phyloP scores from a whole-genome alignment of 371 early-diverging fungal species.

The Mucor mucedo region DNA sequence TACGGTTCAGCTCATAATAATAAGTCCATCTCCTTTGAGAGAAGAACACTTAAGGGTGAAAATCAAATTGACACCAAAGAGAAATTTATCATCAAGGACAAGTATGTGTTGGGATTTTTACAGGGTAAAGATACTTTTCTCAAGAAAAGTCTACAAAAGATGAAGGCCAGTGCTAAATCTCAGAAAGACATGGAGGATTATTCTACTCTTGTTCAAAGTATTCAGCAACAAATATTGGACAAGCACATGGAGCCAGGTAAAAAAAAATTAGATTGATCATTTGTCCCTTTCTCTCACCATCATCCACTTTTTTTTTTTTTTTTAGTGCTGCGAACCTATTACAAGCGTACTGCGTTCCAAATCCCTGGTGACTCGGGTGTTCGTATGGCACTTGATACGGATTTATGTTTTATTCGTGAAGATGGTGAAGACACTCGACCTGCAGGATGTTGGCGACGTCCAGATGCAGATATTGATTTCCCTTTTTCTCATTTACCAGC shows the following conservation, averaged over 20 bases:
- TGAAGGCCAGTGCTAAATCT: slow-evolving; percentile 74
- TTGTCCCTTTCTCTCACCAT: too few relatives aligned
- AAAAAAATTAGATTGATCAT: background rate
- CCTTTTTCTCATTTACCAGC: slow-evolving; percentile 80
- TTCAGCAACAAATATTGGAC: slow-evolving; percentile 76
- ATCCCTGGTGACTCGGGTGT: slow-evolving; percentile 97
- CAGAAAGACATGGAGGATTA: slow-evolving; percentile 82
- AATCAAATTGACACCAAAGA: slow-evolving; percentile 97
- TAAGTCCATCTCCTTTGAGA: slow-evolving; percentile 88
- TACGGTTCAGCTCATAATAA: slow-evolving; percentile 80
- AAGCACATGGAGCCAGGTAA: slow-evolving; percentile 85
- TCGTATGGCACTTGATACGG: slow-evolving; percentile 97
- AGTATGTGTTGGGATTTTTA: slow-evolving; percentile 87
- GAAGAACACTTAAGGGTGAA: slow-evolving; percentile 96
- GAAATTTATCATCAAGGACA: slow-evolving; percentile 95
- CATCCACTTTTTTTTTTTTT: too few relatives aligned
- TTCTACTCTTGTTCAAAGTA: slow-evolving; percentile 75
- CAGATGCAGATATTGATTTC: slow-evolving; percentile 86
- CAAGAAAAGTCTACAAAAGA: slow-evolving; percentile 76
- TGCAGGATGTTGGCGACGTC: slow-evolving; percentile 90
- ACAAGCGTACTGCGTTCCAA: slow-evolving; percentile 99
- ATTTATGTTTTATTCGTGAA: slow-evolving; percentile 96
- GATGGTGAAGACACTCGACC: slow-evolving; percentile 77
- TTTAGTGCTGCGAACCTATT: slow-evolving; percentile 86
- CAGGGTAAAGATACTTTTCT: slow-evolving; percentile 77